Percentiles rank a stretch among this genome's conserved stretches.
Conservation (phyloP, 805 yeast genomes). For the Monosporozyma servazzii region DNA sequence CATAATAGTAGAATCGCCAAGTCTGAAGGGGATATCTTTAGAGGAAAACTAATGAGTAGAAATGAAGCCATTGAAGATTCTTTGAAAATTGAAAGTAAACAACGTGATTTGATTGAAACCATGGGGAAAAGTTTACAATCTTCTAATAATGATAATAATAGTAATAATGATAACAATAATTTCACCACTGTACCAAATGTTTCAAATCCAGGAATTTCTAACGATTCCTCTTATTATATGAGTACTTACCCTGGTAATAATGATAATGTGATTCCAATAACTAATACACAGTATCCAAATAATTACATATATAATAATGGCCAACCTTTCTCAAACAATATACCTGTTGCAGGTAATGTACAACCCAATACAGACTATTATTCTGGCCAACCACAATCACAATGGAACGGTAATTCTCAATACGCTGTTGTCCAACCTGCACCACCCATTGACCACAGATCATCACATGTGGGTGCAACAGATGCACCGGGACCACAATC, state of each 20-base stretch:
- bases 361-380: not conserved
- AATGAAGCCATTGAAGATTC: not conserved
- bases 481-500: not conserved
- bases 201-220: not conserved
- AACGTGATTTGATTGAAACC: slow-evolving; percentile 20
- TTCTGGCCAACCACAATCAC: not conserved
- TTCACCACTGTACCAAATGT: not conserved
- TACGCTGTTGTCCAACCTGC: not conserved
- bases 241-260: not conserved
- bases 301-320: not conserved
- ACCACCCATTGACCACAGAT: not conserved
- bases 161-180: slow-evolving; percentile 1
- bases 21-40: not conserved
- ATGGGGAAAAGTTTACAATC: slow-evolving; percentile 3
- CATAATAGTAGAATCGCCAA: not conserved
- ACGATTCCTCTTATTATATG: not conserved
- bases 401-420: not conserved
- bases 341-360: not conserved
- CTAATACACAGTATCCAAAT: not conserved
- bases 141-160: slow-evolving; percentile 1
- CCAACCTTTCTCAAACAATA: not conserved
- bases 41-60: not conserved
- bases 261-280: not conserved
- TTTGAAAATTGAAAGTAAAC: slow-evolving; percentile 12
- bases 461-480: not conserved